Evolutionary conservation across 768 basidiomycete genomes (phyloP).

Genomic region (Dentipellis fragilis): DNA sequence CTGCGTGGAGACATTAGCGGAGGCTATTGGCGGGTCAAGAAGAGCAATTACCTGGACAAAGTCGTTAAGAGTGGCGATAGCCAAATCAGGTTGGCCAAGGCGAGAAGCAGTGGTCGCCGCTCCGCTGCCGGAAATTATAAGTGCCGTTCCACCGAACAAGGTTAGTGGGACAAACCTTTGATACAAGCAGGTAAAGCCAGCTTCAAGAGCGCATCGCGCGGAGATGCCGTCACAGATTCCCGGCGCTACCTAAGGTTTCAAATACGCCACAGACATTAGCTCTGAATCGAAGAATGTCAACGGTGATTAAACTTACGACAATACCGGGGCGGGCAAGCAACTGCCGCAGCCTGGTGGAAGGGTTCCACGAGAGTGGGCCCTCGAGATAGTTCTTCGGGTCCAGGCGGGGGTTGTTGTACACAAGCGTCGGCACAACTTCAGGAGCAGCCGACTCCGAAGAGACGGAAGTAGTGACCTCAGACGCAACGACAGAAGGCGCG

Average conservation of each 20-base stretch:
- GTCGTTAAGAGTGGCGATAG: slow-evolving; percentile 70
- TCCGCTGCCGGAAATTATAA: slow-evolving; percentile 30
- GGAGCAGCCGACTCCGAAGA: not conserved
- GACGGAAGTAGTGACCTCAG: not conserved
- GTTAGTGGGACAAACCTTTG: slow-evolving; percentile 39
- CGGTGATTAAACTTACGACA: slow-evolving; percentile 37
- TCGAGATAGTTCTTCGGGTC: slow-evolving; percentile 61
- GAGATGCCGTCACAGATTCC: slow-evolving; percentile 76
- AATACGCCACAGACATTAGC: not conserved
- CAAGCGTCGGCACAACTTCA: not conserved
- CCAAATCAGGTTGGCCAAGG: slow-evolving; percentile 69
- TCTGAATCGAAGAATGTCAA: not conserved
- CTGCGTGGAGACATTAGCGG: slow-evolving; percentile 18
- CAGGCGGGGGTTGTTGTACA: slow-evolving; percentile 59
- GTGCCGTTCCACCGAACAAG: too few relatives aligned
- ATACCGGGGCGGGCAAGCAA: slow-evolving; percentile 56
- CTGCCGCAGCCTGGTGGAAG: slow-evolving; percentile 58
- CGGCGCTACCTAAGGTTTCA: slow-evolving; percentile 46
- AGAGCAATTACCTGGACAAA: slow-evolving; percentile 44
- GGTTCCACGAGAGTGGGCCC: slow-evolving; percentile 57
- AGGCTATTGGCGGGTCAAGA: not conserved
- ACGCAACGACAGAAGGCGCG: not conserved
- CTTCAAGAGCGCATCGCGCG: slow-evolving; percentile 70
- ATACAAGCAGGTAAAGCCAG: slow-evolving; percentile 69
- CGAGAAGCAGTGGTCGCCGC: slow-evolving; percentile 76